Percentiles rank a stretch among this genome's conserved stretches.
phyloP scores from a whole-genome alignment of 164 flowering plant genomes.

The Umbellularia californica region DNA sequence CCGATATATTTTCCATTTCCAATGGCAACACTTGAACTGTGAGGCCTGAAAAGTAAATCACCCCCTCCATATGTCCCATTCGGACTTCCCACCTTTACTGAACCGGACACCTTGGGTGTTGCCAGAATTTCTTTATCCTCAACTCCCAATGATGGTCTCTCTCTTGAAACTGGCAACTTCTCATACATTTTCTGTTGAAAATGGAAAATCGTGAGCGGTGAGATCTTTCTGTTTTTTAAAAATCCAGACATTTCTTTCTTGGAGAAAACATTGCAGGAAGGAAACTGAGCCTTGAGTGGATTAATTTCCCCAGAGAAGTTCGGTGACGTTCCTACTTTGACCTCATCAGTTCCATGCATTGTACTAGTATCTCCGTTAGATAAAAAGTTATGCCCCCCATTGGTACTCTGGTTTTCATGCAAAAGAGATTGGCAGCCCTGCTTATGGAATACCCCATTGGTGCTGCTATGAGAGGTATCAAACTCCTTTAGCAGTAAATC shows the following conservation, averaged over 20 bases:
- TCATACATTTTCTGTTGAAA: slow-evolving; percentile 33
- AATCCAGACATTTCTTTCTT: slow-evolving; percentile 70
- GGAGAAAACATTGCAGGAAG: slow-evolving; percentile 68
- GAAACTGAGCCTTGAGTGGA: slow-evolving; percentile 76
- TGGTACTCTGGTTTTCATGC: slow-evolving; percentile 14
- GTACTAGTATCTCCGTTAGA: slow-evolving; percentile 20
- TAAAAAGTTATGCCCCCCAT: slow-evolving; percentile 17
- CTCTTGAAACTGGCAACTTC: slow-evolving; percentile 26
- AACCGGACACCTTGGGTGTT: slow-evolving; percentile 14
- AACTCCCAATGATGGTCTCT: slow-evolving; percentile 15
- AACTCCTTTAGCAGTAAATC: slow-evolving; percentile 19
- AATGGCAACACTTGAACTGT: slow-evolving; percentile 13
- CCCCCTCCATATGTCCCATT: slow-evolving; percentile 27
- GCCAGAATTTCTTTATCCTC: slow-evolving; percentile 13
- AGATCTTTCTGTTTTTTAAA: slow-evolving; percentile 40
- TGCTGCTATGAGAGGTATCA: slow-evolving; percentile 13
- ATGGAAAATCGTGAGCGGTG: slow-evolving; percentile 44
- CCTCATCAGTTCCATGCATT: slow-evolving; percentile 9
- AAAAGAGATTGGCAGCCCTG: slow-evolving; percentile 14
- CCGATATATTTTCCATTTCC: slow-evolving; percentile 13
- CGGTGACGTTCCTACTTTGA: slow-evolving; percentile 19
- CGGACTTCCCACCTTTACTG: slow-evolving; percentile 22
- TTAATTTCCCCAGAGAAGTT: slow-evolving; percentile 28
- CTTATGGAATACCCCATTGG: slow-evolving; percentile 13
- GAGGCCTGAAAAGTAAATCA: slow-evolving; percentile 14